Evolutionary conservation across 768 basidiomycete genomes (phyloP).

Genomic region (Mycena belliarum): DNA sequence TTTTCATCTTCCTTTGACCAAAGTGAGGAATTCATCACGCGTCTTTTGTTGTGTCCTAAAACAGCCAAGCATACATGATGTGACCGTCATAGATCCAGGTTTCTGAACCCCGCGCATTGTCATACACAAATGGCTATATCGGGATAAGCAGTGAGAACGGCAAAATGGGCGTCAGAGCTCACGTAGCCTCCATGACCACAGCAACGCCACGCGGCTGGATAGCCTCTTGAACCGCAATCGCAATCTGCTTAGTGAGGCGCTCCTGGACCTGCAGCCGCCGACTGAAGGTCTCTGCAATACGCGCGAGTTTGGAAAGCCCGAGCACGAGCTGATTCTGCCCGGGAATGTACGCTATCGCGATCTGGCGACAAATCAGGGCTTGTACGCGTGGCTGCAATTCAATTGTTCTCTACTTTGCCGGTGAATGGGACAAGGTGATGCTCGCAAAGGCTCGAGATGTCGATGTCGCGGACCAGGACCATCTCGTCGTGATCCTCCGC

Average conservation of each 20-base stretch:
- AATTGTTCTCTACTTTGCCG: constrained; percentile 72
- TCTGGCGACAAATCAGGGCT: too few species aligned
- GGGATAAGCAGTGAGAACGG: constrained; percentile 14
- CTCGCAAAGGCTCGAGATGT: constrained; percentile 96
- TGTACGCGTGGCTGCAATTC: too few species aligned
- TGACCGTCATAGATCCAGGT: constrained; percentile 92
- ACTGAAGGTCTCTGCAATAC: constrained; percentile 96
- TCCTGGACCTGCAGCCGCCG: constrained; percentile 97
- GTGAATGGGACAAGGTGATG: constrained; percentile 98
- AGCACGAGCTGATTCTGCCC: constrained; percentile 78
- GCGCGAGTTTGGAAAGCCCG: constrained; percentile 93
- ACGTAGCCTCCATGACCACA: constrained; percentile 99
- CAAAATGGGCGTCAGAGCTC: constrained; percentile 32
- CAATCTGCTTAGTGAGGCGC: constrained; percentile 95
- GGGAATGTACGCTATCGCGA: constrained; percentile 97
- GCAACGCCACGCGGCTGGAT: constrained; percentile 97
- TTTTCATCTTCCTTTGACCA: constrained; percentile 58
- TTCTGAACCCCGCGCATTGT: constrained; percentile 99
- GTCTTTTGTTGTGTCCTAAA: constrained; percentile 99
- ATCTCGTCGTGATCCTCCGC: constrained; percentile 99
- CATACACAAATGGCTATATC: constrained; percentile 91
- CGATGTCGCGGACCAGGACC: constrained; percentile 97
- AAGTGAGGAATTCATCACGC: constrained; percentile 91
- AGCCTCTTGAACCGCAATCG: constrained; percentile 96
- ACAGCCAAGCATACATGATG: constrained; percentile 97